Percentiles rank a stretch among this genome's conserved stretches.
phyloP scores from a whole-genome alignment of 495 filamentous ascomycete species.

The Peziza echinospora region DNA sequence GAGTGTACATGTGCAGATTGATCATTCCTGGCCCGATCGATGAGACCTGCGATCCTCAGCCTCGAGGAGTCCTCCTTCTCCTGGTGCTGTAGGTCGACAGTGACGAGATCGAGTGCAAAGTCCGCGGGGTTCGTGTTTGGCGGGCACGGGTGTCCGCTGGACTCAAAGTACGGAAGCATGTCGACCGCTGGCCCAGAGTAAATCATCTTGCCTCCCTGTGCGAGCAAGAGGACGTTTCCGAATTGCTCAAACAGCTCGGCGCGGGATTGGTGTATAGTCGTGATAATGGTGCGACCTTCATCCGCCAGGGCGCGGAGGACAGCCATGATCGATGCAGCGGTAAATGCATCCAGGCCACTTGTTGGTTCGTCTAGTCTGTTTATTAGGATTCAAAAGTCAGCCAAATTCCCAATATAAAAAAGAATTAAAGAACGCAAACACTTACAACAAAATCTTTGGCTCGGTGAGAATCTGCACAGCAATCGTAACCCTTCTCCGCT shows the following conservation, averaged over 20 bases:
- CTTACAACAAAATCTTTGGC: conserved; percentile 40
- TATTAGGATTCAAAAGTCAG: no score
- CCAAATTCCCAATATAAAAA: no score
- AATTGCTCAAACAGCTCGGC: conserved; percentile 50
- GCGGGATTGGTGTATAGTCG: conserved; percentile 56
- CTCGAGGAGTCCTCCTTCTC: conserved; percentile 35
- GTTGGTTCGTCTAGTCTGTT: background rate
- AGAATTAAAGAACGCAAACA: no score
- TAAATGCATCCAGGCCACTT: conserved; percentile 54
- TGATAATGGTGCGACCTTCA: conserved; percentile 51
- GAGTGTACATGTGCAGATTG: conserved; percentile 22
- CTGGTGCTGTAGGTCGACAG: conserved; percentile 44
- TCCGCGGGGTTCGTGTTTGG: conserved; percentile 50
- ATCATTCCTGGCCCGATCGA: conserved; percentile 25
- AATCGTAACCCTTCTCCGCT: conserved; percentile 54
- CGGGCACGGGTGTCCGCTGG: conserved; percentile 39
- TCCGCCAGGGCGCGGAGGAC: conserved; percentile 43
- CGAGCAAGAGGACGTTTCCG: conserved; percentile 45
- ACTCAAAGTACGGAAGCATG: conserved; percentile 43
- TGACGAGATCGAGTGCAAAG: conserved; percentile 54
- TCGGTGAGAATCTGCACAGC: conserved; percentile 56
- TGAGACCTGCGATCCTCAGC: conserved; percentile 35
- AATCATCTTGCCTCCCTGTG: conserved; percentile 41
- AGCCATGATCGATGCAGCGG: conserved; percentile 50
- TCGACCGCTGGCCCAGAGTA: conserved; percentile 41